phyloP scores from a whole-genome alignment of 768 basidiomycete genomes.

The Naganishia friedmannii region DNA sequence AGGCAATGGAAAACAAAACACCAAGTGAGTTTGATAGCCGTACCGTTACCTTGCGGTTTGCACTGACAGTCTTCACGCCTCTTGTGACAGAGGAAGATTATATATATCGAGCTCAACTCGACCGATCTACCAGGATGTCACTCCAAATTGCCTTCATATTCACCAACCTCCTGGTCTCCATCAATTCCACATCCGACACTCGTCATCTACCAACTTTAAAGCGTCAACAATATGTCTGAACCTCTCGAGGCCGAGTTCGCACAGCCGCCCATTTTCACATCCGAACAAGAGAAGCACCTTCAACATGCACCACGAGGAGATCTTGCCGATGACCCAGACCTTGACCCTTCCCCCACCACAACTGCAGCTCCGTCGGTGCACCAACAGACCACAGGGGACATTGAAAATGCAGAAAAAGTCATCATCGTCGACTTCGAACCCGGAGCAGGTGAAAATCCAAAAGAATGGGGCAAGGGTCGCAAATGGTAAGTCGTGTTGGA shows the following conservation, averaged over 20 bases:
- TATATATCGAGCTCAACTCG: neutral
- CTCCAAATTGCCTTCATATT: neutral
- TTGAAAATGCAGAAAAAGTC: conserved; percentile 33
- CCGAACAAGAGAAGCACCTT: conserved; percentile 33
- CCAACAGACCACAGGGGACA: neutral
- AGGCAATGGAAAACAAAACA: neutral
- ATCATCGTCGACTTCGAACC: conserved; percentile 37
- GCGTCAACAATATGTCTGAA: conserved; percentile 32
- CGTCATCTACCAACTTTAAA: neutral
- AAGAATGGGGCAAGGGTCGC: conserved; percentile 33
- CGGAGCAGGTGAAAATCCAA: conserved; percentile 37
- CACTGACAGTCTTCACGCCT: neutral
- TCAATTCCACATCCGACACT: neutral
- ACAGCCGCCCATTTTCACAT: conserved; percentile 35
- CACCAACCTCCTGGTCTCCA: neutral
- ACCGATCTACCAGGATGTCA: neutral
- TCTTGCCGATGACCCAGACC: conserved; percentile 32
- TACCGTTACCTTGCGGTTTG: neutral
- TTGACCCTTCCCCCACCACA: neutral
- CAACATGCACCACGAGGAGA: neutral
- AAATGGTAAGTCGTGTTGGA: conserved; percentile 36
- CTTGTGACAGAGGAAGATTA: neutral
- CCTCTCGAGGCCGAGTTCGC: conserved; percentile 40
- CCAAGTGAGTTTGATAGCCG: neutral
- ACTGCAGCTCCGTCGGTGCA: conserved; percentile 8